Conservation (phyloP, 768 basidiomycete genomes). For the Cystofilobasidium bisporidii region DNA sequence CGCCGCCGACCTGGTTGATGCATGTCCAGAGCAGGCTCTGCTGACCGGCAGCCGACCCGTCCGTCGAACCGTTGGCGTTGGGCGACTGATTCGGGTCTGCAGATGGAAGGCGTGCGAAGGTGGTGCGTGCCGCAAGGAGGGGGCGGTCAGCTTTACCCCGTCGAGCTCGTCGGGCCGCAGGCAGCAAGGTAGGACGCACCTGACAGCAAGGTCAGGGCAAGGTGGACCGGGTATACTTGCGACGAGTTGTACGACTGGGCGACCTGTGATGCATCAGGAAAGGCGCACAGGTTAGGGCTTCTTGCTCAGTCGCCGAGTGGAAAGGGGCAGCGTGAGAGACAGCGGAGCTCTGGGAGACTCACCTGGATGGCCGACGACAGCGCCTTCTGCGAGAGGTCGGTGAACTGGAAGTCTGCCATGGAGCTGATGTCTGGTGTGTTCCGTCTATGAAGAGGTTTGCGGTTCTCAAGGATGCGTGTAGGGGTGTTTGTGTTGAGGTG, state of each 20-base stretch:
- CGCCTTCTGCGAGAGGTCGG: conserved; percentile 18
- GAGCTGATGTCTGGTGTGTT: background rate
- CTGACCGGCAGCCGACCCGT: conserved; percentile 8
- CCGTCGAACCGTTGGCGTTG: conserved; percentile 20
- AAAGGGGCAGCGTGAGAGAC: background rate
- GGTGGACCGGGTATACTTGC: conserved; percentile 17
- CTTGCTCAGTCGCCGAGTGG: background rate
- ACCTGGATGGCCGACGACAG: conserved; percentile 24
- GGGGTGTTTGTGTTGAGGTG: background rate
- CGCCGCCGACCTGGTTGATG: conserved; percentile 47
- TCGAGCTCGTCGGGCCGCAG: too few relatives aligned
- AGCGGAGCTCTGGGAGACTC: background rate
- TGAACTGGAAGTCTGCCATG: conserved; percentile 19
- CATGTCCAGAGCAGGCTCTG: conserved; percentile 64
- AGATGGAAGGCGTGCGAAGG: background rate
- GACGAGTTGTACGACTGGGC: conserved; percentile 20
- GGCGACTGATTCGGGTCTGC: conserved; percentile 11
- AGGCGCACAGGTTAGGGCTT: background rate
- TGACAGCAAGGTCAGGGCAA: background rate
- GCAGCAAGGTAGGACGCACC: conserved; percentile 13
- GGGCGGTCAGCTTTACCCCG: too few relatives aligned
- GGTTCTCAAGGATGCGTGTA: background rate
- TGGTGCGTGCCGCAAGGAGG: background rate
- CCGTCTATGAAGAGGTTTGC: background rate
- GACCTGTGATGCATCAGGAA: background rate